These are phyloP conservation scores for Davidsoniella australis DNA, from an alignment of 2,329 filamentous ascomycete species.

Conservation along the genomic window DNA sequence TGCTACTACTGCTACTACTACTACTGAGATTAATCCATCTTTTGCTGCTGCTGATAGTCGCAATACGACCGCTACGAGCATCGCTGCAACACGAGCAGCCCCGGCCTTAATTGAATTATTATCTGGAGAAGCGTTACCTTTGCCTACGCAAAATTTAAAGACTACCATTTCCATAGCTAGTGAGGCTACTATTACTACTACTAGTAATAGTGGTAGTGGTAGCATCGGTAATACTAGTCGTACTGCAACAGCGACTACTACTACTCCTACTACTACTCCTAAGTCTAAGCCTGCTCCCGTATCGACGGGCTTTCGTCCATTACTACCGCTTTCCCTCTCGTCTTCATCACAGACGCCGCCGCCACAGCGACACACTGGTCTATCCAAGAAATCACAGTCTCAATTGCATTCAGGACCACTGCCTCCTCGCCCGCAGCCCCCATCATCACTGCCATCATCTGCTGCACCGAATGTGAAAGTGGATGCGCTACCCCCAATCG, in stretches of 20 bases:
- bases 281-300: no score
- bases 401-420: not conserved
- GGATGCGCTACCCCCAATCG: constrained; percentile 5
- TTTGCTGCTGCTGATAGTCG: not conserved
- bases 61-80: not conserved
- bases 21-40: not conserved
- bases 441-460: not conserved
- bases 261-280: not conserved
- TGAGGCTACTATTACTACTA: not conserved
- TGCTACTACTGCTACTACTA: not conserved
- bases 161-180: not conserved
- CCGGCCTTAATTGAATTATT: no score
- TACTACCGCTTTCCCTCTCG: not conserved
- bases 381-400: no score
- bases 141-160: no score
- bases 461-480: not conserved
- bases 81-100: not conserved
- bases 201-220: not conserved
- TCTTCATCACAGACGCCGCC: no score
- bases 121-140: no score
- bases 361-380: no score
- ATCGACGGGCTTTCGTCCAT: no score
- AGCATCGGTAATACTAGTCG: not conserved
- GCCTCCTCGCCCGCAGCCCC: not conserved
- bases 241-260: not conserved